phyloP scores from a whole-genome alignment of 129 eudicot species.

The Lactuca saligna region DNA sequence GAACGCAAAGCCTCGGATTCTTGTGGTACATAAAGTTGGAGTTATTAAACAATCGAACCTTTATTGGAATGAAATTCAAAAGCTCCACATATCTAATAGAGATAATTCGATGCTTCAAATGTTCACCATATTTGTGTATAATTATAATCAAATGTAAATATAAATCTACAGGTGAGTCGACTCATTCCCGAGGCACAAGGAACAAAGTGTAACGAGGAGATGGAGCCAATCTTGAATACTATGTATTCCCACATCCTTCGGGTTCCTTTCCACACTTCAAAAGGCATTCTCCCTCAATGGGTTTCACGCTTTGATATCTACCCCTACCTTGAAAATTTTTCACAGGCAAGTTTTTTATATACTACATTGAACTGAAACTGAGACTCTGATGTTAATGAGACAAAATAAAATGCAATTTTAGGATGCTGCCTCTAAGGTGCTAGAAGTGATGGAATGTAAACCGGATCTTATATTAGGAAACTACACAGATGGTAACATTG shows the following conservation, averaged over 20 bases:
- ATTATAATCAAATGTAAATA: constrained; percentile 1
- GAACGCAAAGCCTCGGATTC: constrained; percentile 68
- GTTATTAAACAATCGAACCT: too few species aligned
- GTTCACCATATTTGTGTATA: neutral
- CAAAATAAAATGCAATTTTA: neutral
- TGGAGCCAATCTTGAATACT: constrained; percentile 70
- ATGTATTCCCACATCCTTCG: constrained; percentile 78
- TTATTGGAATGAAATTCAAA: neutral
- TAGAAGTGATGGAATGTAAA: constrained; percentile 69
- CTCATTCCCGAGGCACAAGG: constrained; percentile 86
- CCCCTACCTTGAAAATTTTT: constrained; percentile 70
- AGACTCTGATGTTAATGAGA: neutral
- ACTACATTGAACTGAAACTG: neutral
- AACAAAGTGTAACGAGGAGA: constrained; percentile 70
- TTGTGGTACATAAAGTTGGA: constrained; percentile 54
- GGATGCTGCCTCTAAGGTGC: constrained; percentile 75
- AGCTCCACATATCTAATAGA: neutral
- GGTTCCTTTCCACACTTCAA: constrained; percentile 67
- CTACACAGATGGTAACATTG: constrained; percentile 87
- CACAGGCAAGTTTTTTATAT: constrained; percentile 75
- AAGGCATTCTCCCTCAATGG: constrained; percentile 78
- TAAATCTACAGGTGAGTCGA: constrained; percentile 63
- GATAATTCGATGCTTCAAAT: neutral
- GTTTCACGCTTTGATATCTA: constrained; percentile 82
- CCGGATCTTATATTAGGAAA: constrained; percentile 88